Conservation (phyloP, 176 grass and related monocot species). For the Aegilops tauschii region DNA sequence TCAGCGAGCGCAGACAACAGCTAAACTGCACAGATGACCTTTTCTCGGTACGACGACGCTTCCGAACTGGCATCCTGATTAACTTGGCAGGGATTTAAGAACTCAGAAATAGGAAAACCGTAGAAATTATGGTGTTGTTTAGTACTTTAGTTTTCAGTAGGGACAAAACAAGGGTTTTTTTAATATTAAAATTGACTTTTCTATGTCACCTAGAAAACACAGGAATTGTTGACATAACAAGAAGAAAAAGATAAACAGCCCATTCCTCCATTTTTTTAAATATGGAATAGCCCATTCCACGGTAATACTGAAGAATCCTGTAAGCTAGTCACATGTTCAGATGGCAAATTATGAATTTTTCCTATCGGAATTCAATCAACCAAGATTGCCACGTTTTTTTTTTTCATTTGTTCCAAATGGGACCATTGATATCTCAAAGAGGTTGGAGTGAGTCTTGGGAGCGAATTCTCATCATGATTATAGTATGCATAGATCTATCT, state of each 20-base stretch:
- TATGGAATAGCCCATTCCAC: no score
- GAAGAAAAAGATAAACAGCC: no score
- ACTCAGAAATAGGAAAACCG: no score
- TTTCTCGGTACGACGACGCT: not conserved
- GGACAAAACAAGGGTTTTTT: no score
- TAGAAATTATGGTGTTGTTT: no score
- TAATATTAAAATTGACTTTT: no score
- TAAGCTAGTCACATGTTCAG: not conserved
- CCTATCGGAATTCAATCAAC: not conserved
- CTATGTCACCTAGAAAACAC: not conserved
- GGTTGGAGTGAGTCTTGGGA: not conserved
- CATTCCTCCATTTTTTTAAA: no score
- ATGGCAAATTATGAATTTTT: not conserved
- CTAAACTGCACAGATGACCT: conserved; percentile 1
- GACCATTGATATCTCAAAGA: not conserved
- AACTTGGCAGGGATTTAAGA: not conserved
- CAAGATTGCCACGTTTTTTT: not conserved
- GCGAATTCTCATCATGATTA: not conserved
- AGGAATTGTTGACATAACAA: not conserved
- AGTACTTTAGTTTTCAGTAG: no score
- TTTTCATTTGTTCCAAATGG: not conserved
- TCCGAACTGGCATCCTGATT: not conserved
- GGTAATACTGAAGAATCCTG: not conserved
- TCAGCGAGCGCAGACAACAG: not conserved
- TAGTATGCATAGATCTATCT: not conserved